Conservation (phyloP, 1,284 basidiomycete genomes). For the Exobasidium rhododendri region DNA sequence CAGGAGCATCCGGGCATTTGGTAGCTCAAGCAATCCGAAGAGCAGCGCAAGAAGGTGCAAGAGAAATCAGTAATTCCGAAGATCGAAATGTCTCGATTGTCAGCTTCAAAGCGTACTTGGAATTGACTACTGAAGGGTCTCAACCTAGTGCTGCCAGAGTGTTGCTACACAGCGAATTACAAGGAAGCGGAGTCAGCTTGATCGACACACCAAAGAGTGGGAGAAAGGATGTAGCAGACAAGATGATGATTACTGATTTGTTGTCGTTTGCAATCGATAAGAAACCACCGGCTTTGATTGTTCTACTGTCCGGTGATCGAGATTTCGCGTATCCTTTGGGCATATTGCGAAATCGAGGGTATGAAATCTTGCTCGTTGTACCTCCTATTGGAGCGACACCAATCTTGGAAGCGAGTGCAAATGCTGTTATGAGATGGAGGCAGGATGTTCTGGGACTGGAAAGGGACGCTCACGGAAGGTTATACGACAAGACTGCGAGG, state of each 20-base stretch:
- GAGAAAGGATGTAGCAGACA: constrained; percentile 46
- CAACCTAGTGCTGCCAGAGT: constrained; percentile 33
- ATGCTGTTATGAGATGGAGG: constrained; percentile 41
- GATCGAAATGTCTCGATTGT: constrained; percentile 27
- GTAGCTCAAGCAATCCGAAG: constrained; percentile 36
- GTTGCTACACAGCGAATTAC: constrained; percentile 40
- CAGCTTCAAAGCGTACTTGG: constrained; percentile 49
- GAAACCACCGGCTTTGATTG: constrained; percentile 38
- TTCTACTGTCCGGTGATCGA: constrained; percentile 45
- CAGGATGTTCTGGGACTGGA: constrained; percentile 45
- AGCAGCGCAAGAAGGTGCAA: constrained; percentile 21
- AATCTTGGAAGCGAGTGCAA: constrained; percentile 43
- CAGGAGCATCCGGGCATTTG: constrained; percentile 38
- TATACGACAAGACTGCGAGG: constrained; percentile 20
- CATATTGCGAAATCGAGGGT: constrained; percentile 38
- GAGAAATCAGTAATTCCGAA: constrained; percentile 2
- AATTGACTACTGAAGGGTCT: constrained; percentile 33
- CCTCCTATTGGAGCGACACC: constrained; percentile 44
- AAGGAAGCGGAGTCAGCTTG: constrained; percentile 45
- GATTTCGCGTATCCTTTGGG: constrained; percentile 49
- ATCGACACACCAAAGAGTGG: constrained; percentile 48
- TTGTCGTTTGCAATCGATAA: constrained; percentile 45
- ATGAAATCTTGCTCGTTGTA: constrained; percentile 39
- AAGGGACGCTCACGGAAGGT: constrained; percentile 29
- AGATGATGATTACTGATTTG: constrained; percentile 50